Percentiles rank a stretch among this genome's conserved stretches.
phyloP scores from a whole-genome alignment of 1,139 yeast genomes.

The Geotrichum cucujoidarum region DNA sequence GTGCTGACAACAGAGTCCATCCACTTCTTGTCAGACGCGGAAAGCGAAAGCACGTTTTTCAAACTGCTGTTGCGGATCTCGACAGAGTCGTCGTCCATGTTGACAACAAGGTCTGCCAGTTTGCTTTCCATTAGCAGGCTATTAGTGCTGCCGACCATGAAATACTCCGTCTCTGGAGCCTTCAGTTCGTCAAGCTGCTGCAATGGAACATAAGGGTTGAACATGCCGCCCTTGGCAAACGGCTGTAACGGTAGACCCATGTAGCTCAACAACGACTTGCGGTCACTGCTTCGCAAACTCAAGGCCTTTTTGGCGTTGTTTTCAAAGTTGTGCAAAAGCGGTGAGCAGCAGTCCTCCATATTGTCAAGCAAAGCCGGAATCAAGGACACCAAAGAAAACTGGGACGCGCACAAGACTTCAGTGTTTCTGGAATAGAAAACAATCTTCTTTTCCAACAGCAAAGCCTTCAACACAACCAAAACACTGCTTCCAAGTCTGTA shows the following conservation, averaged over 20 bases:
- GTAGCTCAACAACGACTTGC: constrained; percentile 70
- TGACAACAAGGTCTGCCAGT: constrained; percentile 51
- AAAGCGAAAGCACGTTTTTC: constrained; percentile 45
- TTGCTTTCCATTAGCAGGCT: constrained; percentile 60
- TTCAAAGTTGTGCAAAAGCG: constrained; percentile 56
- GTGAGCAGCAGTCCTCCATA: constrained; percentile 76
- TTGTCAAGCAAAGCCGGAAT: constrained; percentile 73
- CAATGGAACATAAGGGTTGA: constrained; percentile 87
- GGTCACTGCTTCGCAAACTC: constrained; percentile 71
- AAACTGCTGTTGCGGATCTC: constrained; percentile 46
- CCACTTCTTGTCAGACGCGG: constrained; percentile 69
- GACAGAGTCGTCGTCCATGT: constrained; percentile 44
- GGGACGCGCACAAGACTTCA: constrained; percentile 72
- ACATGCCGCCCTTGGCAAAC: constrained; percentile 80
- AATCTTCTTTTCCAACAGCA: constrained; percentile 68
- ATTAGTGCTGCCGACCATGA: constrained; percentile 84
- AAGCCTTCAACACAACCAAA: constrained; percentile 67
- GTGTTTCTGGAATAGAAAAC: constrained; percentile 72
- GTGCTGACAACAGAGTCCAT: constrained; percentile 46
- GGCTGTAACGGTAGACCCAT: constrained; percentile 85
- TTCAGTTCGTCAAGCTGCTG: constrained; percentile 79
- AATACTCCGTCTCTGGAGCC: constrained; percentile 54
- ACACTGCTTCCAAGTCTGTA: constrained; percentile 55
- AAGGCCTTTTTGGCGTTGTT: constrained; percentile 53
- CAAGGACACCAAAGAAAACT: constrained; percentile 57